Conservation (phyloP, 2,329 filamentous ascomycete genomes). For the Fusarium proliferatum region DNA sequence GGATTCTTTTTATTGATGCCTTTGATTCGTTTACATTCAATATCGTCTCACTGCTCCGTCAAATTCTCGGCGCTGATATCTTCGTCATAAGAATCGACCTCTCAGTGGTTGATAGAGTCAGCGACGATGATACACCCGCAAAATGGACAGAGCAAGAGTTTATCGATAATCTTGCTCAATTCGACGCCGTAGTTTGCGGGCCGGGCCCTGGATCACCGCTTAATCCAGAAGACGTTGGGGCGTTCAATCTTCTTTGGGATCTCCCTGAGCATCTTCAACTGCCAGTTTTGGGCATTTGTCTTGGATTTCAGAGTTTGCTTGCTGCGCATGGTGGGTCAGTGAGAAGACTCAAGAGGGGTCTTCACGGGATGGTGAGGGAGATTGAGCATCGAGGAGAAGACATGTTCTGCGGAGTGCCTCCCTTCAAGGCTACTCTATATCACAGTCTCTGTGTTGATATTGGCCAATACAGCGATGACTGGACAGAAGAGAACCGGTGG, state of each 20-base stretch:
- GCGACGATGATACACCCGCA: conserved; percentile 1
- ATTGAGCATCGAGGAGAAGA: conserved; percentile 70
- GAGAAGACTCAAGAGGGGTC: conserved; percentile 73
- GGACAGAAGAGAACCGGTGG: conserved; percentile 52
- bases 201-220: conserved; percentile 89
- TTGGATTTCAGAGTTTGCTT: conserved; percentile 88
- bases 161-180: conserved; percentile 60
- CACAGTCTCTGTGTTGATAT: conserved; percentile 72
- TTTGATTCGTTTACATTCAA: conserved; percentile 98
- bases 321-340: conserved; percentile 75
- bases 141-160: conserved; percentile 59
- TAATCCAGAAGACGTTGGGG: conserved; percentile 79
- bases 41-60: conserved; percentile 82
- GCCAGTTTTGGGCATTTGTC: conserved; percentile 87
- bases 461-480: conserved; percentile 51
- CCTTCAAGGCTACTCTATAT: conserved; percentile 80
- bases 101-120: conserved; percentile 60
- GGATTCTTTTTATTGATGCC: conserved; percentile 90
- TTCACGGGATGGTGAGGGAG: conserved; percentile 83
- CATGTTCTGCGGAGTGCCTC: conserved; percentile 71
- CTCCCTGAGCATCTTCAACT: conserved; percentile 68
- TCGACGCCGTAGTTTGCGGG: conserved; percentile 88
- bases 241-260: conserved; percentile 82
- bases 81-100: conserved; percentile 55
- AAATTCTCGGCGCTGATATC: conserved; percentile 74